These are phyloP conservation scores for Soucietia sequanensis DNA, from an alignment of 805 yeast genomes.

Conservation along the genomic window DNA sequence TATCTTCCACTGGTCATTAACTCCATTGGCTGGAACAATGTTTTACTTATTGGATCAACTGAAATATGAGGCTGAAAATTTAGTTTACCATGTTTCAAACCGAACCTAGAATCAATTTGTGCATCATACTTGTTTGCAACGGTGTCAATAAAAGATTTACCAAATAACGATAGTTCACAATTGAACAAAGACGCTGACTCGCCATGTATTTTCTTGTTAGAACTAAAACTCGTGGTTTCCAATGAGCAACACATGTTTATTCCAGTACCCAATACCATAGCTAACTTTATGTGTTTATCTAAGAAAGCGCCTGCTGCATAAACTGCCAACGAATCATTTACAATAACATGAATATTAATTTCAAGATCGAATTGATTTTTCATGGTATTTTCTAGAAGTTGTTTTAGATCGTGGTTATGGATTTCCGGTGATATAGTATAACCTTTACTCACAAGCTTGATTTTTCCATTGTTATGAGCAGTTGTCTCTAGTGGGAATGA, in stretches of 20 bases:
- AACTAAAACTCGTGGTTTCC: conserved; percentile 15
- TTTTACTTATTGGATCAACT: conserved; percentile 12
- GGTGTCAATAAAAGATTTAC: conserved; percentile 28
- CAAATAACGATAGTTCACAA: conserved; percentile 58
- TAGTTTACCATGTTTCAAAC: conserved; percentile 10
- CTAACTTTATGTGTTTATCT: conserved; percentile 39
- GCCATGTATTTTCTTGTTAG: conserved; percentile 14
- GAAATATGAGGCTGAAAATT: conserved; percentile 30
- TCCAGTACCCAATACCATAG: conserved; percentile 71
- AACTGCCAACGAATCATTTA: conserved; percentile 69
- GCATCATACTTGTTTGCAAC: conserved; percentile 38
- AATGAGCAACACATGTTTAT: conserved; percentile 51
- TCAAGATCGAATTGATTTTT: conserved; percentile 17
- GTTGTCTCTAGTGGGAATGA: conserved; percentile 52
- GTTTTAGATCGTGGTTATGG: conserved; percentile 39
- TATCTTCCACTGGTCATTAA: conserved; percentile 55
- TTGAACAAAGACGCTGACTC: conserved; percentile 35
- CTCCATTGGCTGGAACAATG: conserved; percentile 56
- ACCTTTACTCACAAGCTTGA: conserved; percentile 62
- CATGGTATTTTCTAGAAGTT: conserved; percentile 37
- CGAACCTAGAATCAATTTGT: conserved; percentile 34
- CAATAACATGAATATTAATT: conserved; percentile 43
- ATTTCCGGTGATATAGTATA: conserved; percentile 46
- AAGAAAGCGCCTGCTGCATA: conserved; percentile 51
- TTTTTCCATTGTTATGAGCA: conserved; percentile 41